phyloP scores from a whole-genome alignment of 352 stramenopile genomes.

The Phytophthora hybrid region DNA sequence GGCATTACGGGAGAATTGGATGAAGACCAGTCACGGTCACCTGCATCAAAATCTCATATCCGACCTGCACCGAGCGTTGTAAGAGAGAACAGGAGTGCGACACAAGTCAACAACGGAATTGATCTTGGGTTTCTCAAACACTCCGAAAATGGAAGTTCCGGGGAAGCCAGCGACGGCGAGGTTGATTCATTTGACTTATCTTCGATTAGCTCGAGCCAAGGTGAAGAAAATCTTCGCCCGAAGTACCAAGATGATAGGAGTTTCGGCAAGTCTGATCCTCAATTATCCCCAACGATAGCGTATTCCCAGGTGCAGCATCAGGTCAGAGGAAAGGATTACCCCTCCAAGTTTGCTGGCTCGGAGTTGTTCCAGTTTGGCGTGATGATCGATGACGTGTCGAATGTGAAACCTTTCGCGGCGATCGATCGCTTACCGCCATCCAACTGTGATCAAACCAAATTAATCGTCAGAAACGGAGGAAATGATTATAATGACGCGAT shows the following conservation, averaged over 20 bases:
- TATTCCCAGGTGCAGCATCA: neutral
- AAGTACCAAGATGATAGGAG: neutral
- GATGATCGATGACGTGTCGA: constrained; percentile 30
- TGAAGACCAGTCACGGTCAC: neutral
- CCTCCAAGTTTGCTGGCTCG: neutral
- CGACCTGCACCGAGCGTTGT: neutral
- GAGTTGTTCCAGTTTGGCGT: constrained; percentile 36
- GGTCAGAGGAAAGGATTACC: neutral
- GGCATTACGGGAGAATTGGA: neutral
- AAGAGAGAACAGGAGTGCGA: neutral
- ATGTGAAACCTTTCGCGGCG: neutral
- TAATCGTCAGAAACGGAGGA: neutral
- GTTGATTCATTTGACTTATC: constrained; percentile 14
- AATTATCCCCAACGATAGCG: neutral
- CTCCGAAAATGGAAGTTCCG: constrained; percentile 2
- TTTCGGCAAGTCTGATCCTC: neutral
- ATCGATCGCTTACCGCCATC: neutral
- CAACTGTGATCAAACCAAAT: neutral
- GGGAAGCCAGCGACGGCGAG: constrained; percentile 3
- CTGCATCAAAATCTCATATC: neutral
- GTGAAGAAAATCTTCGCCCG: neutral
- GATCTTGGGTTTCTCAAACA: neutral
- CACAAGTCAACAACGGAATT: neutral
- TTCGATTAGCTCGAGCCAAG: constrained; percentile 16
- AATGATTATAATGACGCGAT: neutral